A percentile compares a stretch with the other conserved stretches of the same genome.
Conservation (phyloP, 2,329 filamentous ascomycete species). For the Calonectria naviculata region DNA sequence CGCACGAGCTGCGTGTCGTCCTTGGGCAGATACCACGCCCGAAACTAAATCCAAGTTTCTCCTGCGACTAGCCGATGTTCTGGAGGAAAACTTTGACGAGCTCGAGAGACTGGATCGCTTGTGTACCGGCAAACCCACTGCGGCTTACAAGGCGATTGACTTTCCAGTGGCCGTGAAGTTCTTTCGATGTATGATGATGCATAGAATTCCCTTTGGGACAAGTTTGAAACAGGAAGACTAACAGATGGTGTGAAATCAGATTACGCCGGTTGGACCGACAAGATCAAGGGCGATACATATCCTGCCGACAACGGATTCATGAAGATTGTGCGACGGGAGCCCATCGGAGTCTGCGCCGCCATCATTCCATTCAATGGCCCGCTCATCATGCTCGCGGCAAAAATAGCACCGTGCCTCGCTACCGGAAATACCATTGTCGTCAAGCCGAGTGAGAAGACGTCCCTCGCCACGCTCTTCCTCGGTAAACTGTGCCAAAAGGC, state of each 20-base stretch:
- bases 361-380: not conserved
- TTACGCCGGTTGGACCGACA: not conserved
- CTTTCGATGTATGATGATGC: not conserved
- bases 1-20: not conserved
- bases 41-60: not conserved
- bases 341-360: not conserved
- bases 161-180: not conserved
- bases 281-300: not conserved
- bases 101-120: not conserved
- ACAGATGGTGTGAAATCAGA: not conserved
- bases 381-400: not conserved
- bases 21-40: not conserved
- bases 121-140: not conserved
- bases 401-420: not conserved
- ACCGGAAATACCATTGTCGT: not conserved
- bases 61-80: not conserved
- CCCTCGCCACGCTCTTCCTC: not conserved
- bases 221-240: too few relatives aligned
- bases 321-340: not conserved
- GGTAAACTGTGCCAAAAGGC: not conserved
- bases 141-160: not conserved
- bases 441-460: not conserved
- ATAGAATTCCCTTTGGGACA: too few relatives aligned
- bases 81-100: not conserved
- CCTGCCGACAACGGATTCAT: not conserved